Percentiles rank a stretch among this genome's conserved stretches.
Conservation (phyloP, 2,329 filamentous ascomycete species). For the Neofusicoccum ribis region DNA sequence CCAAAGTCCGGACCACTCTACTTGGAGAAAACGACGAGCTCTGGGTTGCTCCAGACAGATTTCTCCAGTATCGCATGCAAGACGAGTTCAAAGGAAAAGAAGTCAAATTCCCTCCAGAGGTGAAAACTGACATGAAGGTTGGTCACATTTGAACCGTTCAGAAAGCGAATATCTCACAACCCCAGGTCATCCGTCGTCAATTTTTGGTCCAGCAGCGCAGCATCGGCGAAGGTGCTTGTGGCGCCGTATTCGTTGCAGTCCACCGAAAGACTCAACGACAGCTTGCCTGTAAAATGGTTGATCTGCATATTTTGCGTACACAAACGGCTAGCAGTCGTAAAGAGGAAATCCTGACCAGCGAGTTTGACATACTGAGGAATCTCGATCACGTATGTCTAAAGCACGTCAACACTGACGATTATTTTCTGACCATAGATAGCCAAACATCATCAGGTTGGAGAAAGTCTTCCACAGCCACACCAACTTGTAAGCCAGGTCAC, state of each 20-base stretch:
- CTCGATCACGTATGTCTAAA: constrained; percentile 51
- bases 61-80: constrained; percentile 29
- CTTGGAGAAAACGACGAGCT: constrained; percentile 47
- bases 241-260: constrained; percentile 56
- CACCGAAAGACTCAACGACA: constrained; percentile 58
- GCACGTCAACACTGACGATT: not conserved
- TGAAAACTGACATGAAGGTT: constrained; percentile 6
- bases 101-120: not conserved
- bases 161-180: not conserved
- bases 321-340: not conserved
- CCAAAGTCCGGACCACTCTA: constrained; percentile 38
- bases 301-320: not conserved
- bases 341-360: constrained; percentile 31
- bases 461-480: constrained; percentile 56
- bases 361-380: constrained; percentile 52
- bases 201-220: constrained; percentile 53
- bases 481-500: constrained; percentile 46
- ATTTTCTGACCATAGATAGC: constrained; percentile 36
- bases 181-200: not conserved
- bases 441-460: constrained; percentile 60
- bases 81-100: not conserved
- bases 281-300: constrained; percentile 67
- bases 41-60: constrained; percentile 31
- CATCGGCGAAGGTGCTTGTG: constrained; percentile 57
- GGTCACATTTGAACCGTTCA: not conserved